Conservation (phyloP, 768 basidiomycete species). For the Lactarius tabidus region DNA sequence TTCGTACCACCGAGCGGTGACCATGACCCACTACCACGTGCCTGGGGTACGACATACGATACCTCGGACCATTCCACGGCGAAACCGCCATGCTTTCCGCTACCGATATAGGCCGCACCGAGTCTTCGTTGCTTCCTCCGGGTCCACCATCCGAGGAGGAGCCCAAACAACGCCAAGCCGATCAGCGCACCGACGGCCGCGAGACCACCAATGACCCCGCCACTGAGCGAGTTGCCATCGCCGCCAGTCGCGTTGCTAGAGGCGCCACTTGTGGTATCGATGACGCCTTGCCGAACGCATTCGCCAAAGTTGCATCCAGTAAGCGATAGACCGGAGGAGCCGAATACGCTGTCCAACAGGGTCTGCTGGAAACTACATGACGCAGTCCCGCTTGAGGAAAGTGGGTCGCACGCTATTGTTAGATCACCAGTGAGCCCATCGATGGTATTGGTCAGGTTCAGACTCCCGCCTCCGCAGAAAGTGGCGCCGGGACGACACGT, state of each 20-base stretch:
- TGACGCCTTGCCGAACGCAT: conserved; percentile 77
- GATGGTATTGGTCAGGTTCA: conserved; percentile 58
- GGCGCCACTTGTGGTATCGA: conserved; percentile 47
- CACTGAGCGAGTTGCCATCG: conserved; percentile 48
- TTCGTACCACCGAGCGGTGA: conserved; percentile 17
- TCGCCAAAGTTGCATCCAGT: conserved; percentile 81
- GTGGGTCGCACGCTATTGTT: conserved; percentile 59
- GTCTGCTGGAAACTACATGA: conserved; percentile 77
- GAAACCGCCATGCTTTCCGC: conserved; percentile 41
- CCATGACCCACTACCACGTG: not conserved
- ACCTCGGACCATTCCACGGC: conserved; percentile 66
- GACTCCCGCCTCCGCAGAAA: conserved; percentile 63
- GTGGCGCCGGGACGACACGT: conserved; percentile 62
- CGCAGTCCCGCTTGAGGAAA: conserved; percentile 42
- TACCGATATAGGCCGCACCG: conserved; percentile 28
- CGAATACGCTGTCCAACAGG: conserved; percentile 66
- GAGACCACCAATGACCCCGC: conserved; percentile 88
- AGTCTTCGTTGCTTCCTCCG: conserved; percentile 60
- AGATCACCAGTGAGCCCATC: conserved; percentile 62
- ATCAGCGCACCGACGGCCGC: conserved; percentile 75
- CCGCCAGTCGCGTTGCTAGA: conserved; percentile 26
- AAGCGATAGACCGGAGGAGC: conserved; percentile 64
- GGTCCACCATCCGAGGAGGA: conserved; percentile 56
- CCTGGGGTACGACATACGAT: conserved; percentile 54
- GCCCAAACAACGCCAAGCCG: conserved; percentile 50